Base-by-base conservation (phyloP, 352 stramenopile genomes). In the Phytophthora parvispora region DNA sequence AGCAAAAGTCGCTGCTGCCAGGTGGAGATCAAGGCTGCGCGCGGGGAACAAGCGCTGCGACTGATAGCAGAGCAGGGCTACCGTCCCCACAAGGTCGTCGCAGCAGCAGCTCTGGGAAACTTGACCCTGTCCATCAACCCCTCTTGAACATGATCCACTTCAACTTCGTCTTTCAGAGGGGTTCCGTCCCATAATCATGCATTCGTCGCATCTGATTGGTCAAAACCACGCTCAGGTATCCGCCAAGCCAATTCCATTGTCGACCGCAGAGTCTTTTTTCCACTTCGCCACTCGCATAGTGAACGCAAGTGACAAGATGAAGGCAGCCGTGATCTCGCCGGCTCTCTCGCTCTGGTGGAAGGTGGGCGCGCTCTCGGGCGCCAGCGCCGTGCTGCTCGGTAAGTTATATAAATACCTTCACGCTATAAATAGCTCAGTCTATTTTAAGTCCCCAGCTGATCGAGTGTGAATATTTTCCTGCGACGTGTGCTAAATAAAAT, bases 301-400 rank as follows among this genome's bases (percentile, higher is more conserved):
- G 10, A 67, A 72, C 15, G 16, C 42, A 54, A 64, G 32, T 20
- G 8, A 18, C n/a, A 63, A 15, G 20, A 89, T 84, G 68, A 92
- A 92, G 74, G 75, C 64, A 1, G 82, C 78, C 31, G 81, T 92
- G 49, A 81, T 92, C 63, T 70, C 81, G 48, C 80, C 84, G n/a
- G 78, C 81, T 29, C 50, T 74, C 5, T 94, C 86, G 8, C 66
- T 91, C 53, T 96, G 89, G 89, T 96, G 86, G 87, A 93, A 94
- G 67, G 42, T 93, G 5, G 89, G 85, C 52, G 87, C 87, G 0
- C 29, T 93, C 18, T 92, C 86, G 4, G 89, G 89, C 51, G 89
- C 87, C 31, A 86, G 80, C 18, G 86, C 81, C 29, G 80, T 92
- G 28, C 47, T 86, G 27, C 71, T 91, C 28, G 84, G 84, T 92